phyloP scores from a whole-genome alignment of 2,329 filamentous ascomycete genomes.

The Fusarium hainanense region DNA sequence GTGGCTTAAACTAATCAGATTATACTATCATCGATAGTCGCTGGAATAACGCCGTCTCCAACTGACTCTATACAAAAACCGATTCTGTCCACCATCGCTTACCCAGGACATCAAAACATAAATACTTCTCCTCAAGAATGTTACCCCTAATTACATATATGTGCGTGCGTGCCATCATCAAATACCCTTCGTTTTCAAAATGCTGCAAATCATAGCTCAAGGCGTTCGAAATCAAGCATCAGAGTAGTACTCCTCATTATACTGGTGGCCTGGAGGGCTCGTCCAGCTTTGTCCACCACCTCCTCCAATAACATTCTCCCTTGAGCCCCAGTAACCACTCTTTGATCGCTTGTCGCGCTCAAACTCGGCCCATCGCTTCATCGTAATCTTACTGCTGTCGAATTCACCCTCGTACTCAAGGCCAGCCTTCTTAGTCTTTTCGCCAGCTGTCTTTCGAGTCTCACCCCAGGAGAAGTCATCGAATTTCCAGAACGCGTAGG shows the following conservation, averaged over 20 bases:
- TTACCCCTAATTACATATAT: constrained; percentile 43
- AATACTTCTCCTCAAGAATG: constrained; percentile 27
- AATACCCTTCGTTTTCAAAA: constrained; percentile 38
- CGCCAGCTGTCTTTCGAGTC: constrained; percentile 92
- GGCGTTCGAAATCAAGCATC: constrained; percentile 54
- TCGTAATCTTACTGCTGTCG: constrained; percentile 98
- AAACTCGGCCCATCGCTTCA: constrained; percentile 99
- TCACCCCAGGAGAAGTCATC: constrained; percentile 99
- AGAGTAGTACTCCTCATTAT: constrained; percentile 67
- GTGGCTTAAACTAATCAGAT: constrained; percentile 13
- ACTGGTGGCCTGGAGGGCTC: constrained; percentile 56
- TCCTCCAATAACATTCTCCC: constrained; percentile 61
- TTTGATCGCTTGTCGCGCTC: constrained; percentile 72
- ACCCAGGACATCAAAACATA: constrained; percentile 35
- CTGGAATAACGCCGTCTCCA: constrained; percentile 39
- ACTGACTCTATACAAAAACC: constrained; percentile 42
- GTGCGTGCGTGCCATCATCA: constrained; percentile 37
- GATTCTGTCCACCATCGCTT: constrained; percentile 23
- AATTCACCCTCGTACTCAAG: constrained; percentile 95
- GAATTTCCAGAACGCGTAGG: constrained; percentile 99
- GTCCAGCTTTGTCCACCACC: constrained; percentile 57
- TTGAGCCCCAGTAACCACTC: constrained; percentile 63
- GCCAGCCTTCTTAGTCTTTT: constrained; percentile 86
- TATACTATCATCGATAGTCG: constrained; percentile 37
- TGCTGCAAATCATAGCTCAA: constrained; percentile 26